Base-by-base conservation (phyloP, 352 stramenopile species). In the Phytopythium cucurbitacearum region DNA sequence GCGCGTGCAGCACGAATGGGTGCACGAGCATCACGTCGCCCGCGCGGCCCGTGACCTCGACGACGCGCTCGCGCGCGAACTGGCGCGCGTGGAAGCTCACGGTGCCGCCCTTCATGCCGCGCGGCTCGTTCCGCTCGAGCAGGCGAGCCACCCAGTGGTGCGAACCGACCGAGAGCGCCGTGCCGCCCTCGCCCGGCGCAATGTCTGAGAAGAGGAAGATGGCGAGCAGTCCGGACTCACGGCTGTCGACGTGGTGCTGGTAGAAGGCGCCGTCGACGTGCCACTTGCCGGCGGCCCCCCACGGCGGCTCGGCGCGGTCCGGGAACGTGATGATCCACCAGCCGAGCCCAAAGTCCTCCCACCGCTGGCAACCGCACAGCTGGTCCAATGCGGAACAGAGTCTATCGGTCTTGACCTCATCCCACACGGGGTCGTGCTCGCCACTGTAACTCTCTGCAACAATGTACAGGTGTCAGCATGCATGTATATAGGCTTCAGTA, bases 311-410 rank as follows among this genome's bases (percentile, higher is more conserved):
- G 0, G 59, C 42, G 37, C 85, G 76, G 4, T 69, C 59, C 7
- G 83, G 81, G 52, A 93, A 94, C 36, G 85, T 93, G 49, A 93
- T 58, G 56, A 91, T 85, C 85, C 83, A 93, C 85, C 82, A 93
- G 12, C 85, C 85, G 36, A 84, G 83, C n/a, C 75, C 79, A 47
- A 94, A 85, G 16, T 73, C 56, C 38, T 85, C 57, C 80, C 80
- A 94, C 7, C 64, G 57, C 11, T 64, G 62, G n/a, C 57, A 46
- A 7, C 85, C 85, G n/a, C 80, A 87, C 10, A 92, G 52, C 48
- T 94, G 82, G 50, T 92, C 73, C 33, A 94, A 59, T 9, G 85
- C 85, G 34, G 28, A 41, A 28, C 71, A 66, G 33, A 92, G 63
- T 41, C 64, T 65, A 4, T 54, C 51, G 1, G 75, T 76, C 48